Conservation (phyloP, 1,284 basidiomycete genomes). For the Butyriboletus appendiculatus region DNA sequence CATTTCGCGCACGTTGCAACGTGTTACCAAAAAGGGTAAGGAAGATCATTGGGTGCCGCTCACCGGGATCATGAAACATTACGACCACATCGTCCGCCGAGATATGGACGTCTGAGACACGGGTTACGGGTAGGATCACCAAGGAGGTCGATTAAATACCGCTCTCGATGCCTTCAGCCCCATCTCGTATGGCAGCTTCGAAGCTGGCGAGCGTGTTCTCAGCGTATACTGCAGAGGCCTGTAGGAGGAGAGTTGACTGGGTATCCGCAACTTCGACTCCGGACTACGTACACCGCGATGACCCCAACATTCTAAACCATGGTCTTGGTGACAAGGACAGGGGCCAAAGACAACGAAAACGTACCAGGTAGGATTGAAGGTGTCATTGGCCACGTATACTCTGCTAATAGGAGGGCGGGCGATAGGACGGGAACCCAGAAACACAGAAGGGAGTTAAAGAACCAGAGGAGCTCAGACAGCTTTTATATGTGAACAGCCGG, state of each 20-base stretch:
- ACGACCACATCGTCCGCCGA: constrained; percentile 88
- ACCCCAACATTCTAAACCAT: constrained; percentile 82
- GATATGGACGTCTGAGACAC: constrained; percentile 89
- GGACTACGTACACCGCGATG: constrained; percentile 80
- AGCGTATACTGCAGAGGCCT: constrained; percentile 87
- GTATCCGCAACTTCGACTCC: constrained; percentile 8
- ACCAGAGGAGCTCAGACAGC: neutral
- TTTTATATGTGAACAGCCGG: constrained; percentile 30
- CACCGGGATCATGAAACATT: constrained; percentile 95
- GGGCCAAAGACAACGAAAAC: neutral
- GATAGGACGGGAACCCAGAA: neutral
- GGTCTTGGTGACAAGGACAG: constrained; percentile 1
- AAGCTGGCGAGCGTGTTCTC: constrained; percentile 95
- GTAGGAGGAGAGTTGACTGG: constrained; percentile 16
- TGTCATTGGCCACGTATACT: constrained; percentile 21
- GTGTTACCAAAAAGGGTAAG: constrained; percentile 23
- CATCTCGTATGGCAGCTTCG: constrained; percentile 89
- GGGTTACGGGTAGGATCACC: constrained; percentile 49
- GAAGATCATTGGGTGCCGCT: constrained; percentile 34
- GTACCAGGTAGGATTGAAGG: constrained; percentile 27
- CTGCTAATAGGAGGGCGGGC: neutral
- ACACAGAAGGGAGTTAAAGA: neutral
- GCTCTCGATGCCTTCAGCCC: constrained; percentile 94
- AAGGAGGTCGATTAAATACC: constrained; percentile 56
- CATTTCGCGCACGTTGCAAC: constrained; percentile 19